These are phyloP conservation scores for Xerocomus nothofagi DNA, from an alignment of 1,284 basidiomycete genomes.

Conservation along the genomic window DNA sequence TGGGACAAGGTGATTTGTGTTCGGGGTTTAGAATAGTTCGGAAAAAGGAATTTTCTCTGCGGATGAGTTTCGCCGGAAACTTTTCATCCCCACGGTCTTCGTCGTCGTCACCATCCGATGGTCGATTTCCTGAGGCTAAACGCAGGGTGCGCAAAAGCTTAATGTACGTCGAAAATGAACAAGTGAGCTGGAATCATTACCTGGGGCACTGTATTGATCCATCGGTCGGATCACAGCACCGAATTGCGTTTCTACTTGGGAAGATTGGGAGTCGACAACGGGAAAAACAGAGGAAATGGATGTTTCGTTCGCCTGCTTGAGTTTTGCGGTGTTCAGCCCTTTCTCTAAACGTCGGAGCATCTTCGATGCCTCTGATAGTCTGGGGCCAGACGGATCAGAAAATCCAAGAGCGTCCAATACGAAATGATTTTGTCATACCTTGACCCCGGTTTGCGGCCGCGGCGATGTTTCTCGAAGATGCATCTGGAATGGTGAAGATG, in stretches of 20 bases:
- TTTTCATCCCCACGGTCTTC: conserved; percentile 56
- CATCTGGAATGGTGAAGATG: conserved; percentile 48
- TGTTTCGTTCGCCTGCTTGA: conserved; percentile 48
- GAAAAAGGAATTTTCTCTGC: conserved; percentile 73
- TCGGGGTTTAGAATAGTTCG: conserved; percentile 76
- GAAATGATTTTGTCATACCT: conserved; percentile 51
- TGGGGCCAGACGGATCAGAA: conserved; percentile 31
- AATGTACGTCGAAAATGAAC: conserved; percentile 12
- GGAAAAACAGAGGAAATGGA: conserved; percentile 33
- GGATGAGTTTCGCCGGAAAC: conserved; percentile 72
- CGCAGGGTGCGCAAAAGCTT: conserved; percentile 28
- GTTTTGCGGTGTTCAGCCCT: conserved; percentile 72
- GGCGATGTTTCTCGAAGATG: conserved; percentile 81
- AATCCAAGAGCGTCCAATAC: conserved; percentile 6
- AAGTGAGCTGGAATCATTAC: conserved; percentile 32
- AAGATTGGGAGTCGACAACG: conserved; percentile 37
- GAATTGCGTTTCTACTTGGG: conserved; percentile 34
- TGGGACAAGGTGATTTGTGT: conserved; percentile 45
- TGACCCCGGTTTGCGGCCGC: conserved; percentile 84
- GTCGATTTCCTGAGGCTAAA: conserved; percentile 42
- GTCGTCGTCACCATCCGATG: conserved; percentile 59
- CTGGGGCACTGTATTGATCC: conserved; percentile 38
- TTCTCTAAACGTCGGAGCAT: conserved; percentile 84
- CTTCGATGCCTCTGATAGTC: conserved; percentile 82
- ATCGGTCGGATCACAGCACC: conserved; percentile 33